A percentile compares a stretch with the other conserved stretches of the same genome.
These are phyloP conservation scores for Malassezia vespertilionis DNA, from an alignment of 1,284 basidiomycete genomes.

Conservation along the genomic window DNA sequence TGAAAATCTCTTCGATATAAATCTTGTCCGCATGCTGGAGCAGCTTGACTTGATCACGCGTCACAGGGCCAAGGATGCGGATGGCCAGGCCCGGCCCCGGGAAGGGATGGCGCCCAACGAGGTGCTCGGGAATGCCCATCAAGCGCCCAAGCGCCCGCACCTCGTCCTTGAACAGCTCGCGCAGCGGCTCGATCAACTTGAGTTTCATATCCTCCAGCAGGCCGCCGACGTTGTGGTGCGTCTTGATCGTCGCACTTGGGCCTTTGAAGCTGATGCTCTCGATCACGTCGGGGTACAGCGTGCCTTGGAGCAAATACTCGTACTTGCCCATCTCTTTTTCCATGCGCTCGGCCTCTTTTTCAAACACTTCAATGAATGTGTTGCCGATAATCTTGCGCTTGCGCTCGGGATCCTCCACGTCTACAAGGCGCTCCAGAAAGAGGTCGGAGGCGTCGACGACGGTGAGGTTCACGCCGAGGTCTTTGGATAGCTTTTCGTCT, in stretches of 20 bases:
- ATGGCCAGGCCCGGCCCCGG: conserved; percentile 98
- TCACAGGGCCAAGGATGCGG: conserved; percentile 90
- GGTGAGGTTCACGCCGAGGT: conserved; percentile 91
- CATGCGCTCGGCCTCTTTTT: conserved; percentile 78
- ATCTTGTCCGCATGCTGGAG: conserved; percentile 91
- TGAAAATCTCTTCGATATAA: conserved; percentile 94
- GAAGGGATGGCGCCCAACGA: conserved; percentile 97
- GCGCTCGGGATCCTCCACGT: conserved; percentile 87
- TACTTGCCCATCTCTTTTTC: conserved; percentile 82
- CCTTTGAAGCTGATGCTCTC: conserved; percentile 99
- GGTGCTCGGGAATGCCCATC: conserved; percentile 77
- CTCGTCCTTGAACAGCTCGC: conserved; percentile 99
- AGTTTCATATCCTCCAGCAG: conserved; percentile 95
- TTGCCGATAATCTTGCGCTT: conserved; percentile 99
- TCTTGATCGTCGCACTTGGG: conserved; percentile 97
- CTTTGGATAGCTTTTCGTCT: conserved; percentile 81
- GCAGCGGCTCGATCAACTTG: conserved; percentile 92
- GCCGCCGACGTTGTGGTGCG: conserved; percentile 97
- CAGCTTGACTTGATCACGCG: conserved; percentile 78
- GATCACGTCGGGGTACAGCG: conserved; percentile 97
- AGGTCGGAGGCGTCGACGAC: conserved; percentile 89
- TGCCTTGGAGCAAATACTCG: conserved; percentile 96
- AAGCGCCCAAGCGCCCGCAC: conserved; percentile 84
- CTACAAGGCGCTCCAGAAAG: conserved; percentile 78
- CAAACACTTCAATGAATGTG: conserved; percentile 97